Percentiles rank a stretch among this genome's conserved stretches.
Evolutionary conservation across 257 asterid species (phyloP).

Genomic region (Jasminum sambac): DNA sequence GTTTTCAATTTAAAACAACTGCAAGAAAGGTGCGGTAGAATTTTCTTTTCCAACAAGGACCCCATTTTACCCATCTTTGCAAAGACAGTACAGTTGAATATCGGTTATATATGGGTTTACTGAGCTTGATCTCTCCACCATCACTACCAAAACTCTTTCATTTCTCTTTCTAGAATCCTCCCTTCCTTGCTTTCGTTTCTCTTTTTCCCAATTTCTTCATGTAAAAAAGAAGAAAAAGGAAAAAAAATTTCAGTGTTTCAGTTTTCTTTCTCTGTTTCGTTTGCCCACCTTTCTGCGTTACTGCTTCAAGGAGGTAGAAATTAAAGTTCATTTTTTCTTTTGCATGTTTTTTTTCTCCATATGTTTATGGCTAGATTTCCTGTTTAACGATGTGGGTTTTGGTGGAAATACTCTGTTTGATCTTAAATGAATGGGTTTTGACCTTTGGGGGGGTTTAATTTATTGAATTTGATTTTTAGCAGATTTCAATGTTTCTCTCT

Average conservation of each 20-base stretch:
- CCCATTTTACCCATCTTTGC: background rate
- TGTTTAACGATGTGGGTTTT: slow-evolving; percentile 2
- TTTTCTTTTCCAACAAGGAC: background rate
- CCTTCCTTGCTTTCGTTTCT: background rate
- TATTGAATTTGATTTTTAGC: background rate
- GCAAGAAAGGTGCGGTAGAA: background rate
- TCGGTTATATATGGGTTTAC: slow-evolving; percentile 21
- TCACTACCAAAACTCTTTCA: slow-evolving; percentile 29
- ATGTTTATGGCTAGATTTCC: background rate
- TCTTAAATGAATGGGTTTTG: background rate
- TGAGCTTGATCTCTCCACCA: slow-evolving; percentile 20
- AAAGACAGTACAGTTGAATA: background rate
- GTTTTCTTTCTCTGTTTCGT: background rate
- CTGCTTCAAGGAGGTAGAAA: background rate
- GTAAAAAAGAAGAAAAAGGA: no score
- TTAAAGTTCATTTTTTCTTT: background rate
- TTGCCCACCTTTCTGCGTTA: background rate
- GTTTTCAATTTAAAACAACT: background rate
- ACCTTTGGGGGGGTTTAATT: background rate
- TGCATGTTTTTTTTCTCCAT: background rate
- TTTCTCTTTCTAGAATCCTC: background rate
- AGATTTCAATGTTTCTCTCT: background rate
- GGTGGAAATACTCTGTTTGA: background rate
- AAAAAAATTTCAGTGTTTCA: background rate
- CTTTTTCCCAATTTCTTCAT: background rate